Evolutionary conservation across 176 grass and related monocot species (phyloP).

Genomic region (Cenchrus purpureus): DNA sequence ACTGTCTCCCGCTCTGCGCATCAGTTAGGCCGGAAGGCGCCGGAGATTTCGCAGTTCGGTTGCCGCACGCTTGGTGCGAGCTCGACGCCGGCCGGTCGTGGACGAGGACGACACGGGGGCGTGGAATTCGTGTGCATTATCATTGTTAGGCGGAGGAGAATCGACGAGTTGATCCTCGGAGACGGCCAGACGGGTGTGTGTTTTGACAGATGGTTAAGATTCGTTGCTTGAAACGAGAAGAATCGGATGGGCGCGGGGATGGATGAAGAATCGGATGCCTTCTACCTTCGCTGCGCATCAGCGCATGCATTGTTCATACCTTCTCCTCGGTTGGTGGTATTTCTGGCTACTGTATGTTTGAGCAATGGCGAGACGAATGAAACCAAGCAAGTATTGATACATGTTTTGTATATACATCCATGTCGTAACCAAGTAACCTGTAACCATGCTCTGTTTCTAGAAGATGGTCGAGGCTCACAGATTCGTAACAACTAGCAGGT

Average conservation of each 20-base stretch:
- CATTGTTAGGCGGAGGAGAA: conserved; percentile 35
- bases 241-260: not conserved
- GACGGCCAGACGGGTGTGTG: not conserved
- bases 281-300: conserved; percentile 17
- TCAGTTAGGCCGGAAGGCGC: conserved; percentile 16
- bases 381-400: not conserved
- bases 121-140: too few relatives aligned
- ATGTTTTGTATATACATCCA: not conserved
- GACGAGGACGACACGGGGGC: not conserved
- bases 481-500: not conserved
- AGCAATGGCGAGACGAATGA: not conserved
- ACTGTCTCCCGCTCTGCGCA: not conserved
- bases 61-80: conserved; percentile 42
- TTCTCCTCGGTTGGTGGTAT: not conserved
- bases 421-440: conserved; percentile 12
- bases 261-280: conserved; percentile 45
- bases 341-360: not conserved
- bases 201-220: conserved; percentile 35
- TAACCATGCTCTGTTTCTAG: conserved; percentile 15
- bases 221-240: conserved; percentile 37
- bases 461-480: not conserved
- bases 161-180: not conserved
- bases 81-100: not conserved
- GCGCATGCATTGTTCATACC: conserved; percentile 2
- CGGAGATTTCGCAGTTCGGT: conserved; percentile 40